phyloP scores from a whole-genome alignment of 164 flowering plant species.

The Chimonanthus praecox region DNA sequence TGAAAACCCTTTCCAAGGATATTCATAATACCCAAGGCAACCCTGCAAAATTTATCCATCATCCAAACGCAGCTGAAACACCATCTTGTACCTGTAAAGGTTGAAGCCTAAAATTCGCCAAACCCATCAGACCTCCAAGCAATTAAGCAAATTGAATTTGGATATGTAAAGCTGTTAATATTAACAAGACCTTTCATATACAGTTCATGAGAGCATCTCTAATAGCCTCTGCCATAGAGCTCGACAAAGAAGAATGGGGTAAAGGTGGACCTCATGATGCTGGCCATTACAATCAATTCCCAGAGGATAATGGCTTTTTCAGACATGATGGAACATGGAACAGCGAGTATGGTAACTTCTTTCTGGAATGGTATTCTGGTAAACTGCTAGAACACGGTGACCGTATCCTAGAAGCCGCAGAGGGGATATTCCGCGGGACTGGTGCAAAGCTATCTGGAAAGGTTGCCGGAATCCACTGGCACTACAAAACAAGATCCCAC shows the following conservation, averaged over 20 bases:
- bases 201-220: conserved; percentile 94
- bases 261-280: conserved; percentile 72
- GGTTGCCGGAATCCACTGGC: conserved; percentile 95
- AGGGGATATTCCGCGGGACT: conserved; percentile 61
- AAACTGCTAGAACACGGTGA: conserved; percentile 75
- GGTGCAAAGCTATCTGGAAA: conserved; percentile 81
- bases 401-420: conserved; percentile 52
- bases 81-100: neutral
- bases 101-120: neutral
- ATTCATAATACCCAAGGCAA: too few species aligned
- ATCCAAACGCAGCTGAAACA: too few species aligned
- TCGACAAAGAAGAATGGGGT: conserved; percentile 68
- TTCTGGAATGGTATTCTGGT: conserved; percentile 74
- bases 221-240: conserved; percentile 63
- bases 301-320: conserved; percentile 90
- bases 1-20: too few species aligned
- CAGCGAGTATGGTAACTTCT: conserved; percentile 71
- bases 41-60: too few species aligned
- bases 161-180: neutral
- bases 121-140: neutral
- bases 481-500: conserved; percentile 76
- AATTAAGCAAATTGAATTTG: neutral
- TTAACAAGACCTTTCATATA: neutral
- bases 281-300: conserved; percentile 80
- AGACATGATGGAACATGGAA: conserved; percentile 81